These are phyloP conservation scores for Brassica nigra DNA, from an alignment of 345 rosid species.

Conservation along the genomic window DNA sequence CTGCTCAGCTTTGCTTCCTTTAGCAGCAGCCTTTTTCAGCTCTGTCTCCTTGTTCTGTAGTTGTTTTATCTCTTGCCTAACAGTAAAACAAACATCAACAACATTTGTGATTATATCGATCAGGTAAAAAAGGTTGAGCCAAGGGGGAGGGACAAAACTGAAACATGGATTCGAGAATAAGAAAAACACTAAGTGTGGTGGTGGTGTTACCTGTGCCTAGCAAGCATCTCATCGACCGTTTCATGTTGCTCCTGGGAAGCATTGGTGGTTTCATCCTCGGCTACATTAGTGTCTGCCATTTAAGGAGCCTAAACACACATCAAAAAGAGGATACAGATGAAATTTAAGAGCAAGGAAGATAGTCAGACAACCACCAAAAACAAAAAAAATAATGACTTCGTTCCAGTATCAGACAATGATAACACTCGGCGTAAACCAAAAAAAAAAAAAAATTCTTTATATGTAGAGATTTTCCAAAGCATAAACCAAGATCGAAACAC, in stretches of 20 bases:
- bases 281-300: conserved; percentile 48
- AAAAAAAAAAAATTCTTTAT: neutral
- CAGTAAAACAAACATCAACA: neutral
- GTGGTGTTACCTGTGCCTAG: conserved; percentile 39
- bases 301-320: conserved; percentile 6
- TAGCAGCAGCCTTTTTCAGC: conserved; percentile 89
- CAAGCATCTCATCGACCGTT: conserved; percentile 44
- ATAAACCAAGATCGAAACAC: neutral
- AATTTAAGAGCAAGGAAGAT: neutral
- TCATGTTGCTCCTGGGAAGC: conserved; percentile 36
- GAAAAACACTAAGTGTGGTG: neutral
- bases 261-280: conserved; percentile 32
- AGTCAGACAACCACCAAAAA: neutral
- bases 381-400: neutral
- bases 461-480: neutral
- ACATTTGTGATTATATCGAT: neutral
- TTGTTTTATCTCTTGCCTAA: conserved; percentile 72
- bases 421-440: neutral
- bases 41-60: conserved; percentile 83
- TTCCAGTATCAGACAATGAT: neutral
- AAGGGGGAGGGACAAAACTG: neutral
- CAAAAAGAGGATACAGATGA: neutral
- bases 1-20: conserved; percentile 94
- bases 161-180: neutral
- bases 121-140: neutral